phyloP scores from a whole-genome alignment of 164 flowering plant species.

The Aristolochia californica region DNA sequence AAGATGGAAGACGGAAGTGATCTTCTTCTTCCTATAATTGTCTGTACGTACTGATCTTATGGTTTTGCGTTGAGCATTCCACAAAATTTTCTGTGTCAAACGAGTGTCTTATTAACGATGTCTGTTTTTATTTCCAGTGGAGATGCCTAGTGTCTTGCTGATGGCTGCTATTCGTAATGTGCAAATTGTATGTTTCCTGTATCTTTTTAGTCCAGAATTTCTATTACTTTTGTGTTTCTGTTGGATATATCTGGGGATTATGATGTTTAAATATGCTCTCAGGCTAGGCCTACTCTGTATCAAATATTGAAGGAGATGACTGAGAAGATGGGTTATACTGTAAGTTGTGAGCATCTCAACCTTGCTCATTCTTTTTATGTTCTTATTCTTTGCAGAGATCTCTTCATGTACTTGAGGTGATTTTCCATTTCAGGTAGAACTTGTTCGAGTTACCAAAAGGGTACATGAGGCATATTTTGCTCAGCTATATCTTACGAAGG shows the following conservation, averaged over 20 bases:
- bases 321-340: slow-evolving; percentile 87
- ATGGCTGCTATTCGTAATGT: slow-evolving; percentile 97
- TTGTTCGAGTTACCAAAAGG: slow-evolving; percentile 90
- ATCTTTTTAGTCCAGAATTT: background rate
- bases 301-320: slow-evolving; percentile 85
- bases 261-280: slow-evolving; percentile 6
- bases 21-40: slow-evolving; percentile 93
- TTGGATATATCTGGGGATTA: background rate
- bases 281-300: slow-evolving; percentile 97
- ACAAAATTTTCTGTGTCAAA: too few species aligned
- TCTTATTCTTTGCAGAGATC: background rate
- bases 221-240: background rate
- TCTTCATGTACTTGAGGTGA: background rate
- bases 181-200: slow-evolving; percentile 61
- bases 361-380: background rate
- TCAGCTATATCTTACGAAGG: slow-evolving; percentile 78
- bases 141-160: slow-evolving; percentile 90
- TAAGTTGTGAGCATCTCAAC: slow-evolving; percentile 20
- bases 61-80: too few species aligned
- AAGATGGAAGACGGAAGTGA: slow-evolving; percentile 99
- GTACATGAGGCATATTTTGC: slow-evolving; percentile 98
- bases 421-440: slow-evolving; percentile 52
- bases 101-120: too few species aligned
- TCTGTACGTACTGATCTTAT: slow-evolving; percentile 50
- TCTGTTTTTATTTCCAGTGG: slow-evolving; percentile 57